phyloP scores from a whole-genome alignment of 2,329 filamentous ascomycete species.

The Aspergillus candidus region DNA sequence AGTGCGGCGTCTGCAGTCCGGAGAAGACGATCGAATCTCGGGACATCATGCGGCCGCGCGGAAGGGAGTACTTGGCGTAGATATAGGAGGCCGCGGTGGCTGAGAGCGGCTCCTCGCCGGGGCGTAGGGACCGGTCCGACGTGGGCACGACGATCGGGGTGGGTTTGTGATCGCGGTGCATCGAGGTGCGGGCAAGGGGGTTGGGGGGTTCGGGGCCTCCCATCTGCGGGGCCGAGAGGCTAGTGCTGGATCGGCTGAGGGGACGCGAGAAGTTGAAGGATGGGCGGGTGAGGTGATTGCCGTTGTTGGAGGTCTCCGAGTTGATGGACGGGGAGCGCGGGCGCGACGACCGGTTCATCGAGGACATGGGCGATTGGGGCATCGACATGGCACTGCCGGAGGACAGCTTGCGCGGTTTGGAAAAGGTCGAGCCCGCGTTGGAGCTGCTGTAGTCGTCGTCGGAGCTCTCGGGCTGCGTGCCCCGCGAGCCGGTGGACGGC shows the following conservation, averaged over 20 bases:
- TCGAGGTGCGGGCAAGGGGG: slow-evolving; percentile 13
- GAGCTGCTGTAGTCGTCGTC: slow-evolving; percentile 63
- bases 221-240: slow-evolving; percentile 28
- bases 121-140: slow-evolving; percentile 16
- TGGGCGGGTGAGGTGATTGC: slow-evolving; percentile 58
- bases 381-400: slow-evolving; percentile 59
- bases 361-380: slow-evolving; percentile 59
- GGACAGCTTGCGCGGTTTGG: slow-evolving; percentile 70
- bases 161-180: slow-evolving; percentile 24
- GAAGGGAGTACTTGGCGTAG: slow-evolving; percentile 77
- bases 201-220: slow-evolving; percentile 32
- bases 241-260: slow-evolving; percentile 55
- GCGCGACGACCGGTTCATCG: slow-evolving; percentile 54
- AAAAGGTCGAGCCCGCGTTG: slow-evolving; percentile 55
- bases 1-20: slow-evolving; percentile 51
- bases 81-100: slow-evolving; percentile 65
- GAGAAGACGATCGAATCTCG: slow-evolving; percentile 57
- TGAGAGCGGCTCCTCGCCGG: slow-evolving; percentile 29
- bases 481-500: slow-evolving; percentile 48
- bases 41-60: slow-evolving; percentile 73
- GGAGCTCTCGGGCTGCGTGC: slow-evolving; percentile 58
- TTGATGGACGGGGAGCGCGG: slow-evolving; percentile 76
- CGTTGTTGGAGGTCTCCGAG: slow-evolving; percentile 68
- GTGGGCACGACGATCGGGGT: slow-evolving; percentile 29
- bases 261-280: slow-evolving; percentile 94